Evolutionary conservation across 2,329 filamentous ascomycete species (phyloP), one percentile per base, ranked within the genome.

Genomic region (Aspergillus brasiliensis): DNA sequence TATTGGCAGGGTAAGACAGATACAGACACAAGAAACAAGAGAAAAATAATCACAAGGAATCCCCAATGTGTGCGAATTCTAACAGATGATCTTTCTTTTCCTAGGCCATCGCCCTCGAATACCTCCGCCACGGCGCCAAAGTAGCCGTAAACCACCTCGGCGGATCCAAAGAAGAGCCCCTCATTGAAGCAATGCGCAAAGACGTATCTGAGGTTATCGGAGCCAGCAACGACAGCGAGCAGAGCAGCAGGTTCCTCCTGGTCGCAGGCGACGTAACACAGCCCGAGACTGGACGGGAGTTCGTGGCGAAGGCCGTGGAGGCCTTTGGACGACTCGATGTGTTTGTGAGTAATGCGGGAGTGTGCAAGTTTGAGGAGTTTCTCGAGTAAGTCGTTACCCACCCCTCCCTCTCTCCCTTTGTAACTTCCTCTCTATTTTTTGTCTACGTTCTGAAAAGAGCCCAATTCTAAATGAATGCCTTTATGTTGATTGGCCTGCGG

Each of bases 291-390:
- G 91, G 90, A 8, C 79, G 82, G 46, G 78, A 83, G 27, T 83
- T 97, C 23, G 88, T 97, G 5, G 77, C 80, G 11, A 81, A 83
- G 64, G 88, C 89, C 0, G 88, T 93, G 1, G 74, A 83, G 59
- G 66, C 64, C 1, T 79, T 78, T 46, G 77, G 78, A 0, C 81
- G 86, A 3, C 78, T 92, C 34, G 89, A 92, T 76, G 81, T 96
- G 6, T 94, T 94, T 75, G 90, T 97, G 27, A 91, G 88, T 74
- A 97, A 97, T 78, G 92, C 92, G 3, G 92, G 92, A 6, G 85
- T 97, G 60, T 97, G 92, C 81, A 85, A 90, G 64, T 97, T 97
- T 77, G 88, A 89, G 60, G 91, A 96, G 66, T 96, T 97, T 71
- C 78, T 97, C 23, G 86, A 89, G 84, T 88, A 68, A 65, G 80